phyloP scores from a whole-genome alignment of 495 filamentous ascomycete species.

The Aspergillus coremiiformis region DNA sequence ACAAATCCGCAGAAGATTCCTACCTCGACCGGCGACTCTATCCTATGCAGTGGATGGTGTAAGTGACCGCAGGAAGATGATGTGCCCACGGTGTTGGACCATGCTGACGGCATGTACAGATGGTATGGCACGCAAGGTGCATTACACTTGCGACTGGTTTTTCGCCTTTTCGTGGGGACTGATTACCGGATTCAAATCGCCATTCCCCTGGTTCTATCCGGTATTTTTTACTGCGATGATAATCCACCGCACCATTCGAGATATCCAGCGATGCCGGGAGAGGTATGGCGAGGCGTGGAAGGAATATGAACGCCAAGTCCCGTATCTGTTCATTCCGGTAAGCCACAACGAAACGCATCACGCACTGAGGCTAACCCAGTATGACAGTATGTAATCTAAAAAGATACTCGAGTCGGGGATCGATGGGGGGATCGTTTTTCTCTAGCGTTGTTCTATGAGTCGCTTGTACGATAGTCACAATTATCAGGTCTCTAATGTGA shows the following conservation, averaged over 20 bases:
- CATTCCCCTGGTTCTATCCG: slow-evolving; percentile 89
- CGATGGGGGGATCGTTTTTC: not conserved
- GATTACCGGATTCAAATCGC: slow-evolving; percentile 51
- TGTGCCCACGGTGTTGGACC: not conserved
- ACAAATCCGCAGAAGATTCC: slow-evolving; percentile 71
- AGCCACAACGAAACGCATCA: slow-evolving; percentile 29
- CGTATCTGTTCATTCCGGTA: slow-evolving; percentile 92
- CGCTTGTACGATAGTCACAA: not conserved
- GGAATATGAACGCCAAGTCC: slow-evolving; percentile 78
- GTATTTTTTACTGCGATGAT: slow-evolving; percentile 89
- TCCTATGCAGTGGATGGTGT: slow-evolving; percentile 89
- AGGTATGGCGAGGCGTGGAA: slow-evolving; percentile 90
- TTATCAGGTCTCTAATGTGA: not conserved
- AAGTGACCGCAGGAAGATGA: slow-evolving; percentile 13
- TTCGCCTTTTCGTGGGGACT: slow-evolving; percentile 65
- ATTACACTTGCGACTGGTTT: slow-evolving; percentile 82
- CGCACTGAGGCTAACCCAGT: not conserved
- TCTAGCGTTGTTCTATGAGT: not conserved
- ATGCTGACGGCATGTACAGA: slow-evolving; percentile 24
- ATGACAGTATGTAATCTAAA: slow-evolving; percentile 13
- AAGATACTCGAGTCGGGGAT: not conserved
- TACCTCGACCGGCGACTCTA: slow-evolving; percentile 64
- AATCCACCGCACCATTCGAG: slow-evolving; percentile 69
- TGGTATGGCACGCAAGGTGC: slow-evolving; percentile 78
- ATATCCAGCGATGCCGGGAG: slow-evolving; percentile 69